Evolutionary conservation across 805 yeast species (phyloP).

Genomic region (Candida pseudoglaebosa): DNA sequence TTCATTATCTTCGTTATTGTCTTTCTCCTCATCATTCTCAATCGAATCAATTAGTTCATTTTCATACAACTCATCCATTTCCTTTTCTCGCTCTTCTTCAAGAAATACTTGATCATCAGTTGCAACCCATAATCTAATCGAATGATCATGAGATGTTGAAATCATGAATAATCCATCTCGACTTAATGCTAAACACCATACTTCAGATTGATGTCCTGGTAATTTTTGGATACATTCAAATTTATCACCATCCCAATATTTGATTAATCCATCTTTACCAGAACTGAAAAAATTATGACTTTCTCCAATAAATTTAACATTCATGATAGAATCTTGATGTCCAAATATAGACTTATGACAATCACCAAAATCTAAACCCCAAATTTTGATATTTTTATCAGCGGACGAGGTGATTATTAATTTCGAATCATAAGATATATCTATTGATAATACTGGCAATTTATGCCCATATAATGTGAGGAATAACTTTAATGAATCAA

Average conservation of each 20-base stretch:
- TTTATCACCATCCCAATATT: constrained; percentile 98
- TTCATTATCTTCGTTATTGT: constrained; percentile 29
- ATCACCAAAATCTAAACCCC: constrained; percentile 99
- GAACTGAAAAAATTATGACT: constrained; percentile 86
- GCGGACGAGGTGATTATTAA: constrained; percentile 90
- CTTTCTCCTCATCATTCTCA: constrained; percentile 49
- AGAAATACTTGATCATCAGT: constrained; percentile 93
- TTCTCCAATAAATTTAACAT: constrained; percentile 77
- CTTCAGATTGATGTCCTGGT: constrained; percentile 81
- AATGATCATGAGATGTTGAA: constrained; percentile 88
- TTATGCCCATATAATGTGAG: constrained; percentile 93
- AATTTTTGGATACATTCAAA: constrained; percentile 90
- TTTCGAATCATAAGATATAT: constrained; percentile 85
- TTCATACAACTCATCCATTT: constrained; percentile 89
- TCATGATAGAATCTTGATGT: constrained; percentile 94
- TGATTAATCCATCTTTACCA: constrained; percentile 83
- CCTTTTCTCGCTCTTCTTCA: constrained; percentile 95
- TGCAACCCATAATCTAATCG: constrained; percentile 89
- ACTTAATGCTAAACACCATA: constrained; percentile 87
- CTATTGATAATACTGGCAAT: constrained; percentile 88
- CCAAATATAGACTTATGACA: constrained; percentile 96
- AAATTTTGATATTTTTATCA: constrained; percentile 92
- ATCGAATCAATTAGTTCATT: constrained; percentile 68
- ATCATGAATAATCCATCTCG: constrained; percentile 66
- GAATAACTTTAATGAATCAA: constrained; percentile 82